These are phyloP conservation scores for Xylona heveae DNA, from an alignment of 495 filamentous ascomycete species.

Conservation along the genomic window DNA sequence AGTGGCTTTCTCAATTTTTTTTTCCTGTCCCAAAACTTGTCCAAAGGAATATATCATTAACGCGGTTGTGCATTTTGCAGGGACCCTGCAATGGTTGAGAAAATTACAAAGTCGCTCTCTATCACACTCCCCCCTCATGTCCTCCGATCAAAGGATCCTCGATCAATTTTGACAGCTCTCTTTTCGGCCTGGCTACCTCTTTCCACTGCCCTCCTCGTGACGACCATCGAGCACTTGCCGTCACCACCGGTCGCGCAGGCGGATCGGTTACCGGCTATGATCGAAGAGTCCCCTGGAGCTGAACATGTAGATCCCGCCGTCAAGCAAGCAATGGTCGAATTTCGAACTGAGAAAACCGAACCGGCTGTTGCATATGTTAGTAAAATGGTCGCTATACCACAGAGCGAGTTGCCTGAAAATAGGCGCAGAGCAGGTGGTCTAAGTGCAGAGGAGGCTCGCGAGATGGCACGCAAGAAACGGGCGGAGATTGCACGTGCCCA, in stretches of 20 bases:
- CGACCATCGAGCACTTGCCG: constrained; percentile 80
- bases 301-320: constrained; percentile 42
- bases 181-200: constrained; percentile 84
- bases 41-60: constrained; percentile 10
- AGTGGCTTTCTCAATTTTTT: constrained; percentile 12
- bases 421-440: constrained; percentile 48
- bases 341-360: constrained; percentile 41
- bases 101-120: constrained; percentile 81
- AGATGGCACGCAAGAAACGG: constrained; percentile 69
- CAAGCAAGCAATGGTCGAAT: constrained; percentile 60
- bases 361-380: constrained; percentile 91
- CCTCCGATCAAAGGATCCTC: constrained; percentile 64
- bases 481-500: constrained; percentile 66
- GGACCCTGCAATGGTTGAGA: constrained; percentile 65
- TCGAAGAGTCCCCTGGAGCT: constrained; percentile 63
- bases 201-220: constrained; percentile 80
- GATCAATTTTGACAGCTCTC: constrained; percentile 61
- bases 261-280: constrained; percentile 53
- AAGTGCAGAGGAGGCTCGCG: constrained; percentile 73
- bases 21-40: constrained; percentile 5
- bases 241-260: constrained; percentile 70
- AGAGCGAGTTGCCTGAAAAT: constrained; percentile 70
- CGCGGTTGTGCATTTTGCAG: constrained; percentile 17
- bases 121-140: constrained; percentile 68
- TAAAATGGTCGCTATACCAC: constrained; percentile 91